Evolutionary conservation across 805 yeast genomes (phyloP), one percentile per base, ranked within the genome.

Genomic region (Starmerella sirachaensis): DNA sequence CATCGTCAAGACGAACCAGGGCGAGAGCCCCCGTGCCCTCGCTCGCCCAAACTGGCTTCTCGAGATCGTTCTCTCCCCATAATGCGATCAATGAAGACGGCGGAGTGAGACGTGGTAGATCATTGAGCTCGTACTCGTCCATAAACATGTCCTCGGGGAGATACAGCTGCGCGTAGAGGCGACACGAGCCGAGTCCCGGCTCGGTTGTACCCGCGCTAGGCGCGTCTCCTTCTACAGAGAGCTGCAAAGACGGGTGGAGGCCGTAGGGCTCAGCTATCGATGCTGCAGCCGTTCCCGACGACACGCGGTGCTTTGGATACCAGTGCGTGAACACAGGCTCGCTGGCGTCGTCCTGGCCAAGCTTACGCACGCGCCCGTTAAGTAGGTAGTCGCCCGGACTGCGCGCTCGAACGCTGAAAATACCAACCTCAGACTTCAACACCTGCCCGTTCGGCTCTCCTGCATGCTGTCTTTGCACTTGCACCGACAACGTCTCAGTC

Each of bases 51-150:
- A 58, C 65, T 4, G 80, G 80, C 23, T 64, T 62, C 46, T 74
- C 80, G 18, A 74, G 55, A 48, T 74, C 76, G n/a, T 64, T 58
- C 36, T 69, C 72, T 3, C 78, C 78, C 66, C 69, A 69, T 1
- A 65, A 52, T 2, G 59, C 60, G 1, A 66, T 24, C 12, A 70
- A 57, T n/a, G 45, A 49, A 12, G 54, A 50, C 21, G 50, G 46
- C 18, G 51, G 50, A 19, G 37, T 36, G 24, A 44, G 43, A 5
- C 52, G 40, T 3, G 53, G 45, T n/a, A 57, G 49, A 18, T 57
- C 60, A 22, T 62, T 53, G 18, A 70, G 62, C 51, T 74, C 76
- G 51, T 70, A 73, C 49, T 60, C 60, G 55, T 74, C 79, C n/a
- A 72, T 60, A 48, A 74, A 71, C 16, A 73, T 38, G 13, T 59